Percentiles rank a stretch among this genome's conserved stretches.
Evolutionary conservation across 78 protist genomes (phyloP).

Genomic region (Chrysochromulina parva): DNA sequence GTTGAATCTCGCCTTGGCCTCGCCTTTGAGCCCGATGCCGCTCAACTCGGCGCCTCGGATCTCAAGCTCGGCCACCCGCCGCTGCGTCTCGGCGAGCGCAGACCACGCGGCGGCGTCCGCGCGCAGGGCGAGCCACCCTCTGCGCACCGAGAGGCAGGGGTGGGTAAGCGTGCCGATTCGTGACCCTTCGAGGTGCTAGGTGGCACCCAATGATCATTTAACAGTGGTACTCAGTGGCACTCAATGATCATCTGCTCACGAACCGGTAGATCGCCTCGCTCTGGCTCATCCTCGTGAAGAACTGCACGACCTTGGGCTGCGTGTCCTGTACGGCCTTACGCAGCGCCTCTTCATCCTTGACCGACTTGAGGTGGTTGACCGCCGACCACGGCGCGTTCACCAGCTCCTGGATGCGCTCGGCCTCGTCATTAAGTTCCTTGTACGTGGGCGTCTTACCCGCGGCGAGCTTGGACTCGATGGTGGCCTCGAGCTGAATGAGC

Average conservation of each 20-base stretch:
- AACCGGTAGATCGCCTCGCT: neutral
- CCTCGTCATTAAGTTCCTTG: no score
- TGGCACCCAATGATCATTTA: neutral
- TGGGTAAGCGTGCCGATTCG: neutral
- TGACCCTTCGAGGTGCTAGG: neutral
- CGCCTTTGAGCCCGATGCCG: slow-evolving; percentile 10
- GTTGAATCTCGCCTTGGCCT: neutral
- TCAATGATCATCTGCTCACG: no score
- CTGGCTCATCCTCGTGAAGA: neutral
- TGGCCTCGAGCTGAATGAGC: no score
- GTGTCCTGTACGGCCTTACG: neutral
- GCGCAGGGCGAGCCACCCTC: no score
- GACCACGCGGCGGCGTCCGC: no score
- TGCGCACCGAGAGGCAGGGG: neutral
- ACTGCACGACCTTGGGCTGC: slow-evolving; percentile 5
- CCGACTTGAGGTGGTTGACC: slow-evolving; percentile 25
- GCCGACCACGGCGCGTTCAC: neutral
- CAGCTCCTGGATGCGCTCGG: no score
- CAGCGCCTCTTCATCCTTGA: neutral
- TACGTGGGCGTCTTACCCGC: no score
- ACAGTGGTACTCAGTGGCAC: no score
- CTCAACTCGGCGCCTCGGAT: neutral
- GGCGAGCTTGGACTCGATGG: no score
- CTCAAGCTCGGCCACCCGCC: no score
- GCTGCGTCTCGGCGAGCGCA: no score